phyloP scores from a whole-genome alignment of 306 rosid genomes.

The Trichosanthes cucumerina region DNA sequence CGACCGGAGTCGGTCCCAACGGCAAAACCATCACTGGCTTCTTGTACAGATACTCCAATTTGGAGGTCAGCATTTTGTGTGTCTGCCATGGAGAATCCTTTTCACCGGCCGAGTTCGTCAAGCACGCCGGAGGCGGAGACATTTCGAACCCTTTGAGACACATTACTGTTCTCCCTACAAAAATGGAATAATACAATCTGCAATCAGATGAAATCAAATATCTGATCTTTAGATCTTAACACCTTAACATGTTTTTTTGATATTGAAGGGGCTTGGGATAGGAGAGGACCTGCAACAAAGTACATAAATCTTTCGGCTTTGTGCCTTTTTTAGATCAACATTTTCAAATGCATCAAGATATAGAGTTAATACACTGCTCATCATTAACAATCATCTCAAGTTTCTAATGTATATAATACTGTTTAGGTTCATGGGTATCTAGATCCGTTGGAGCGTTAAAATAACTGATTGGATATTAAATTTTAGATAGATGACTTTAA shows the following conservation, averaged over 20 bases:
- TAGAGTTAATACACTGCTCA: not conserved
- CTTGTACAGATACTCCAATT: conserved; percentile 41
- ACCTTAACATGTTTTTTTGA: not conserved
- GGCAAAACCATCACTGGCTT: conserved; percentile 60
- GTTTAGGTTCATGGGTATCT: no score
- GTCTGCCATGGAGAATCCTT: conserved; percentile 82
- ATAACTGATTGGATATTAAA: no score
- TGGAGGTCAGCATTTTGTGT: conserved; percentile 68
- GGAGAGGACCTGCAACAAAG: not conserved
- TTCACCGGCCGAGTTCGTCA: conserved; percentile 75
- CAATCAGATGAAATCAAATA: not conserved
- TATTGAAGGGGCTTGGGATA: not conserved
- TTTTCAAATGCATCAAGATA: not conserved
- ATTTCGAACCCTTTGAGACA: conserved; percentile 52
- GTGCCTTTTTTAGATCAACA: not conserved
- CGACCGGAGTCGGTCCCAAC: conserved; percentile 57
- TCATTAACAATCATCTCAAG: not conserved
- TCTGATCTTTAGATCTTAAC: not conserved
- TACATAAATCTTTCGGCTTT: not conserved
- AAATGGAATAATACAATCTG: not conserved
- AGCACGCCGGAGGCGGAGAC: conserved; percentile 80
- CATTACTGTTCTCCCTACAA: conserved; percentile 54
- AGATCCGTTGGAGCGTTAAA: no score
- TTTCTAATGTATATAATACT: no score
- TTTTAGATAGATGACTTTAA: no score